Conservation (phyloP, 1,284 basidiomycete species). For the Ganoderma lucidum region DNA sequence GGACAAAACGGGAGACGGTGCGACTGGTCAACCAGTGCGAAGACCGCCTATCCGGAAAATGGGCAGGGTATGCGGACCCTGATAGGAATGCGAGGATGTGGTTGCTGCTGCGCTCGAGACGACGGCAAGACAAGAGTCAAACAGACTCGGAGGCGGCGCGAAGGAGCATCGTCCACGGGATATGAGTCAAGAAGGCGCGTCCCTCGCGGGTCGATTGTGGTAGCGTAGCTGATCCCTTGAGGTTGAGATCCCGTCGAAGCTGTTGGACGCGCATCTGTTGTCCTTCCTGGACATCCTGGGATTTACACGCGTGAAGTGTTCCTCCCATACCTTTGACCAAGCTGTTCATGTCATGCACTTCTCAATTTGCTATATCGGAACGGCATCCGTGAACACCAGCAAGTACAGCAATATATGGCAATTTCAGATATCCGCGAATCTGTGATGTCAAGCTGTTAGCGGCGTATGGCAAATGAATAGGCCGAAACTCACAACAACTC, state of each 20-base stretch:
- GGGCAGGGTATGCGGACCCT: slow-evolving; percentile 15
- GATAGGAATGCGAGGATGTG: slow-evolving; percentile 29
- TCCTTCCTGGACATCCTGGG: slow-evolving; percentile 14
- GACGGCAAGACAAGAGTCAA: slow-evolving; percentile 22
- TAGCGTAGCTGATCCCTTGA: slow-evolving; percentile 21
- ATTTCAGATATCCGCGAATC: not conserved
- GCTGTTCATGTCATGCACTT: slow-evolving; percentile 12
- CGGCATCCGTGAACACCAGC: slow-evolving; percentile 1
- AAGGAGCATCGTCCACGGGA: slow-evolving; percentile 17
- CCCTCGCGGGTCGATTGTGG: slow-evolving; percentile 22
- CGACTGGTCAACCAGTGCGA: slow-evolving; percentile 21
- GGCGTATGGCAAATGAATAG: slow-evolving; percentile 5
- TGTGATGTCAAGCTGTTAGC: slow-evolving; percentile 3
- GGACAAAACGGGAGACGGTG: slow-evolving; percentile 11
- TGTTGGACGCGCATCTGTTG: slow-evolving; percentile 17
- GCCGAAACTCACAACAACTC: slow-evolving; percentile 7
- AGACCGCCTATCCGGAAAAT: slow-evolving; percentile 28
- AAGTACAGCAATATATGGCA: slow-evolving; percentile 8
- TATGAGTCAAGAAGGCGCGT: slow-evolving; percentile 28
- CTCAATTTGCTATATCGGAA: slow-evolving; percentile 23
- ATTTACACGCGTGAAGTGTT: slow-evolving; percentile 20
- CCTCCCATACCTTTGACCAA: slow-evolving; percentile 12
- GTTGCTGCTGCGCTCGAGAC: slow-evolving; percentile 24
- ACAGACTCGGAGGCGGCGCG: slow-evolving; percentile 14
- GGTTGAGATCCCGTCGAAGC: slow-evolving; percentile 18